Evolutionary conservation across 352 stramenopile species (phyloP), one percentile per base, ranked within the genome.

Genomic region (Thalassiosira livingstoniorum): DNA sequence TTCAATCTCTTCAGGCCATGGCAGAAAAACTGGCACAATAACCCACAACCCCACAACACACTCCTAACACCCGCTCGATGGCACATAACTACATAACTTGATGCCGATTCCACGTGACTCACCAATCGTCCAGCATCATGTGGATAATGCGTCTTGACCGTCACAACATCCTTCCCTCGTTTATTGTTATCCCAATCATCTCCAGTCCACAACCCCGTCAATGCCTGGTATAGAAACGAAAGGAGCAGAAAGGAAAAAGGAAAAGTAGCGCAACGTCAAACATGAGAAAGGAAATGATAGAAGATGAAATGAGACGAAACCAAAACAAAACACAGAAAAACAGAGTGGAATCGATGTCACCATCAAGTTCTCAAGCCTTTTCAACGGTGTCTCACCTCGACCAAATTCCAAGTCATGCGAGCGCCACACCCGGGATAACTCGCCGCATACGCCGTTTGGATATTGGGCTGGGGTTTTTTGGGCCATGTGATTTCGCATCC

Each of bases 181-280:
- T 80, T 42, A 57, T 88, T 88, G 32, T 80, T 88, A 60, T 88
- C 64, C 76, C 76, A 84, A 77, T 88, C 82, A 68, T 88, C 82
- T 45, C 82, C 82, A 15, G 75, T 88, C 82, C 82, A 88, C 25
- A 88, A 54, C 23, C 82, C 82, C 31, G 82, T 88, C 7, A 88
- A 34, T 65, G 75, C 82, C 39, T 87, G 64, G 27, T 7, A 18
- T 18, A n/a, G 42, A 18, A 51, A 51, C 42, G 42, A 51, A 18
- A 51, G 18, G 42, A 18, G 42, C 18, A 51, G 18, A 51, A 51
- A 51, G 42, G 42, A 7, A 51, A 51, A 18, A 18, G 7, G 27
- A 27, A 27, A 29, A 29, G 4, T 60, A 29, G 51, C 10, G 23
- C 7, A 23, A 60, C 11, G 27, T 25, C 4, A 25, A 23, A 60